phyloP scores from a whole-genome alignment of 2,329 filamentous ascomycete genomes.

The Periconia sp. region DNA sequence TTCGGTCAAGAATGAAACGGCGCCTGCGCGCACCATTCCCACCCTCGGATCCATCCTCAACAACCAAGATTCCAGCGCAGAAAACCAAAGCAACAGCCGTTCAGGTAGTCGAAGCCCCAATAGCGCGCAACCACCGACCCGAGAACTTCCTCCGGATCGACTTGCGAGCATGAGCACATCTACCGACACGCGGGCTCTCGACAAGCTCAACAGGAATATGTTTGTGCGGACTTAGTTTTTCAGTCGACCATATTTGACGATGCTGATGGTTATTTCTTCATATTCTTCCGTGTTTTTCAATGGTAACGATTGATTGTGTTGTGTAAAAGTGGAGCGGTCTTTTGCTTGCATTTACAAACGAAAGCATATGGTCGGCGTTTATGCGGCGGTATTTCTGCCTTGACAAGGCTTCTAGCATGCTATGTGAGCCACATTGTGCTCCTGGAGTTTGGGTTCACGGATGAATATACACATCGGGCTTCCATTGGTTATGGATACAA shows the following conservation, averaged over 20 bases:
- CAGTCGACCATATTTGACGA: not conserved
- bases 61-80: conserved; percentile 31
- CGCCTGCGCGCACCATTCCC: conserved; percentile 55
- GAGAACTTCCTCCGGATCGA: conserved; percentile 39
- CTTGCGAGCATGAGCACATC: conserved; percentile 40
- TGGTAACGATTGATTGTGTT: not conserved
- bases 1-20: conserved; percentile 25
- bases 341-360: conserved; percentile 7
- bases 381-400: conserved; percentile 1
- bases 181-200: conserved; percentile 36
- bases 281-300: not conserved
- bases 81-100: conserved; percentile 44
- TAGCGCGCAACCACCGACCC: conserved; percentile 32
- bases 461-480: not conserved
- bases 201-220: conserved; percentile 41
- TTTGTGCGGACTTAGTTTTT: conserved; percentile 33
- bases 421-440: conserved; percentile 4
- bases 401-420: not conserved
- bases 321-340: conserved; percentile 7
- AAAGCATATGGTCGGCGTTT: conserved; percentile 39
- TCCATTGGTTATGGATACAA: no score
- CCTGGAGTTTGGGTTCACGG: conserved; percentile 2
- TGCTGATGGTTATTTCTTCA: not conserved
- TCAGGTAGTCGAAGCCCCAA: conserved; percentile 51
- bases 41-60: conserved; percentile 42